Conservation (phyloP, 371 early-diverging fungal species). For the Apophysomyces ossiformis region DNA sequence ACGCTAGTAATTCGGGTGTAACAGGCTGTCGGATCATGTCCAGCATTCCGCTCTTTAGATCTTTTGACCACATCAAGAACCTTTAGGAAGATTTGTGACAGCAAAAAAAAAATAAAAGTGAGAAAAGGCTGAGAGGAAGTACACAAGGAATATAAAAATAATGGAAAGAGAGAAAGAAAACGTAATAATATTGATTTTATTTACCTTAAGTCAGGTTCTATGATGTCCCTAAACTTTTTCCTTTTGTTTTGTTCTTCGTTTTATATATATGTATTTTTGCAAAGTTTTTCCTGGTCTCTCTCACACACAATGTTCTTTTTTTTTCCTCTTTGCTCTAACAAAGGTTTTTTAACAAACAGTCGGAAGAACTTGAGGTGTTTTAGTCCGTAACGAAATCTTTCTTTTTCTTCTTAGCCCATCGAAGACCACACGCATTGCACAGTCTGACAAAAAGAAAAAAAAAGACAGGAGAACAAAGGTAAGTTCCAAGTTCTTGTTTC, state of each 20-base stretch:
- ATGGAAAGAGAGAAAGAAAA: not conserved
- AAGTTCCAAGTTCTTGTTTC: not conserved
- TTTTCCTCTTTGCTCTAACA: too few species aligned
- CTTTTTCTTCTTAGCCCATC: constrained; percentile 42
- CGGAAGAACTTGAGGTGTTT: constrained; percentile 8
- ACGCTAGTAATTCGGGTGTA: constrained; percentile 15
- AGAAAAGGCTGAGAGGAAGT: not conserved
- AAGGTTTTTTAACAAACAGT: constrained; percentile 1
- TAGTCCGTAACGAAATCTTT: constrained; percentile 11
- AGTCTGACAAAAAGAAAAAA: constrained; percentile 32
- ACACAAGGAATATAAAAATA: constrained; percentile 13
- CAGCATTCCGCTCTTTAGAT: constrained; percentile 14
- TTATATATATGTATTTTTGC: too few species aligned
- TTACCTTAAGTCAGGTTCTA: constrained; percentile 2
- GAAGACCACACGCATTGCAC: constrained; percentile 62
- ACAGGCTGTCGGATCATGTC: constrained; percentile 8
- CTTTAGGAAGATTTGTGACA: too few species aligned
- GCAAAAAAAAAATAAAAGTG: not conserved
- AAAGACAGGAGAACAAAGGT: not conserved
- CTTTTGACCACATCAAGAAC: constrained; percentile 18
- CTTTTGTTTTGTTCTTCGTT: not conserved
- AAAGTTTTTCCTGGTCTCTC: too few species aligned
- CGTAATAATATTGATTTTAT: not conserved
- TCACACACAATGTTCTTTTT: too few species aligned
- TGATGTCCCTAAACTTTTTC: constrained; percentile 4